These are phyloP conservation scores for Apiospora sp. DNA, from an alignment of 2,329 filamentous ascomycete species.

Conservation along the genomic window DNA sequence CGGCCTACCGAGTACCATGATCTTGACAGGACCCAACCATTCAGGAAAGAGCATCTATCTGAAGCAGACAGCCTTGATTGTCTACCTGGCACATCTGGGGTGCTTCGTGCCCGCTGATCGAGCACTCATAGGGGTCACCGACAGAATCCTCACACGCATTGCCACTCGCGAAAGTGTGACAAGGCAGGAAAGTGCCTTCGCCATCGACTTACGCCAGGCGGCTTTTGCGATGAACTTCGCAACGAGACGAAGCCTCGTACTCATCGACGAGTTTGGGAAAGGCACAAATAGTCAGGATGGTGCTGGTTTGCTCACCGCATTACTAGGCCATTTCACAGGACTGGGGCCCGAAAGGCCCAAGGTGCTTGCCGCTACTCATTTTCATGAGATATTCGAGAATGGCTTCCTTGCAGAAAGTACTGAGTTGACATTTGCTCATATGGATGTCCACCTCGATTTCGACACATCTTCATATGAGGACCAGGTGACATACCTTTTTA, in stretches of 20 bases:
- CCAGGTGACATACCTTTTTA: conserved; percentile 79
- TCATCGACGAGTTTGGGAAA: conserved; percentile 92
- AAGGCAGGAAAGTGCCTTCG: conserved; percentile 67
- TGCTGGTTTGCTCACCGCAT: conserved; percentile 63
- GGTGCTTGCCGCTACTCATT: conserved; percentile 69
- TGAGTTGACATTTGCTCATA: conserved; percentile 69
- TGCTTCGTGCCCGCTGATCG: conserved; percentile 85
- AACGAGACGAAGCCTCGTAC: conserved; percentile 78
- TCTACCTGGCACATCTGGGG: conserved; percentile 91
- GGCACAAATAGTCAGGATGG: conserved; percentile 67
- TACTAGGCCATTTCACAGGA: conserved; percentile 63
- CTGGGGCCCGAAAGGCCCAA: conserved; percentile 58
- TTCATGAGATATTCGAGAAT: conserved; percentile 76
- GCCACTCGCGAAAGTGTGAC: conserved; percentile 73
- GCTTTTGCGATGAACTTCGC: conserved; percentile 77
- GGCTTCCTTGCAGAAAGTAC: conserved; percentile 60
- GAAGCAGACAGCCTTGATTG: conserved; percentile 89
- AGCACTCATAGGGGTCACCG: conserved; percentile 84
- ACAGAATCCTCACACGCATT: conserved; percentile 90
- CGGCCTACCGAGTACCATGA: conserved; percentile 68
- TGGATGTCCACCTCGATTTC: conserved; percentile 72
- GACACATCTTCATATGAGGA: conserved; percentile 60
- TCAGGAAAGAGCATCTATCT: conserved; percentile 97
- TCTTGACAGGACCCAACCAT: conserved; percentile 93
- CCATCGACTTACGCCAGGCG: conserved; percentile 87